These are phyloP conservation scores for Phyllosticta citribraziliensis DNA, from an alignment of 2,329 filamentous ascomycete species.

Conservation along the genomic window DNA sequence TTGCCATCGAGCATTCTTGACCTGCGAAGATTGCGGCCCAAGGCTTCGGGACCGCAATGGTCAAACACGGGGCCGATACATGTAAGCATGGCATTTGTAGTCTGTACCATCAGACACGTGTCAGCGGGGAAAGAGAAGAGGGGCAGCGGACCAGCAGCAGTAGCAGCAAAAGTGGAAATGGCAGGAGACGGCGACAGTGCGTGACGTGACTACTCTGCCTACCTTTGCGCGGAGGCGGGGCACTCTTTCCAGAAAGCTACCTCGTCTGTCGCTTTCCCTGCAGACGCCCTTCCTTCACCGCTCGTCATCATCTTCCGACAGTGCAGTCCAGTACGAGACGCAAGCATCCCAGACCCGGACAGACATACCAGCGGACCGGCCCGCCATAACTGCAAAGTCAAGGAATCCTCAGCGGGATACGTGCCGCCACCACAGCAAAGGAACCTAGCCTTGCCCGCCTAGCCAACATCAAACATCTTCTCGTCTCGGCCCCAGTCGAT, in stretches of 20 bases:
- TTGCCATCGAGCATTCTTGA: not conserved
- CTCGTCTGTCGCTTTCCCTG: not conserved
- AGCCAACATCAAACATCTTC: not conserved
- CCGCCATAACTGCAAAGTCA: not conserved
- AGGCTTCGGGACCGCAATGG: not conserved
- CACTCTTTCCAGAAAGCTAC: not conserved
- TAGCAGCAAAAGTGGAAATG: not conserved
- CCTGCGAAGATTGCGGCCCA: not conserved
- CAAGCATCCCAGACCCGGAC: not conserved
- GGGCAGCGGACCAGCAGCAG: not conserved
- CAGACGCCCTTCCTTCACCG: not conserved
- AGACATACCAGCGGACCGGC: not conserved
- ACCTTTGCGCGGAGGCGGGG: not conserved
- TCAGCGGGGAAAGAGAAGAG: not conserved
- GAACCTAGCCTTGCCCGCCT: not conserved
- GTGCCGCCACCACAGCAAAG: not conserved
- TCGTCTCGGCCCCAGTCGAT: not conserved
- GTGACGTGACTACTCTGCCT: not conserved
- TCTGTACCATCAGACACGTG: not conserved
- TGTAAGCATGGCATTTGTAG: not conserved
- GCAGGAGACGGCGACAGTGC: not conserved
- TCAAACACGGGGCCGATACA: not conserved
- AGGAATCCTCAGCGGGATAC: not conserved
- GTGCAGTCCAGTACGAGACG: not conserved
- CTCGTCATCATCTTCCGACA: not conserved